These are phyloP conservation scores for Erodium texanum DNA, from an alignment of 441 rosid genomes.

Conservation along the genomic window DNA sequence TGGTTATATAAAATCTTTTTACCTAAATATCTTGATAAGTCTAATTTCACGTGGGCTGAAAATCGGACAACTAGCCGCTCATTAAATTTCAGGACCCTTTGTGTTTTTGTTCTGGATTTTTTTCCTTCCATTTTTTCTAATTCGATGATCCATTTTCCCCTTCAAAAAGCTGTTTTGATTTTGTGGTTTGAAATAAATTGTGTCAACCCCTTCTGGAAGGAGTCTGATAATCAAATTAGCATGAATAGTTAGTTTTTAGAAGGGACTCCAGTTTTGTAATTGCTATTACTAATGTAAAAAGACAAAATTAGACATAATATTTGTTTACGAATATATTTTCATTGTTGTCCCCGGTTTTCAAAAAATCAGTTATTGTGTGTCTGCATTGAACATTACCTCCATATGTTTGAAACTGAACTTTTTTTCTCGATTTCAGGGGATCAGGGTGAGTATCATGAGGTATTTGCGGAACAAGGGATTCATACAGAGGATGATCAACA, in stretches of 20 bases:
- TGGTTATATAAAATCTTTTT: neutral
- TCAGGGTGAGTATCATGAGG: conserved; percentile 29
- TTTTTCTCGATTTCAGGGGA: conserved; percentile 26
- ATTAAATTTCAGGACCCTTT: neutral
- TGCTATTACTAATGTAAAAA: neutral
- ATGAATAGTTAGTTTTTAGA: neutral
- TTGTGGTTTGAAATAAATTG: neutral
- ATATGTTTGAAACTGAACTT: neutral
- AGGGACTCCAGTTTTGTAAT: neutral
- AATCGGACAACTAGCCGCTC: neutral
- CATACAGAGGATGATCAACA: conserved; percentile 32
- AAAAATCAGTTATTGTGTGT: neutral
- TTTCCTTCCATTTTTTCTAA: too few relatives aligned
- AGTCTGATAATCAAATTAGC: neutral
- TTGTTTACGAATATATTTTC: neutral
- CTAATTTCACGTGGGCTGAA: neutral
- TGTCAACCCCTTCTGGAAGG: neutral
- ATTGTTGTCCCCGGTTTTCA: neutral
- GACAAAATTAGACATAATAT: neutral
- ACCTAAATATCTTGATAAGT: neutral
- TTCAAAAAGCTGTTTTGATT: neutral
- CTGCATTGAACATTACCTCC: neutral
- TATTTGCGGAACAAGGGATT: conserved; percentile 31
- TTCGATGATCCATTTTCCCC: neutral
- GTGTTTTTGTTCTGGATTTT: too few relatives aligned